Conservation (phyloP, 257 asterid species). For the Thymus mandschuricus region DNA sequence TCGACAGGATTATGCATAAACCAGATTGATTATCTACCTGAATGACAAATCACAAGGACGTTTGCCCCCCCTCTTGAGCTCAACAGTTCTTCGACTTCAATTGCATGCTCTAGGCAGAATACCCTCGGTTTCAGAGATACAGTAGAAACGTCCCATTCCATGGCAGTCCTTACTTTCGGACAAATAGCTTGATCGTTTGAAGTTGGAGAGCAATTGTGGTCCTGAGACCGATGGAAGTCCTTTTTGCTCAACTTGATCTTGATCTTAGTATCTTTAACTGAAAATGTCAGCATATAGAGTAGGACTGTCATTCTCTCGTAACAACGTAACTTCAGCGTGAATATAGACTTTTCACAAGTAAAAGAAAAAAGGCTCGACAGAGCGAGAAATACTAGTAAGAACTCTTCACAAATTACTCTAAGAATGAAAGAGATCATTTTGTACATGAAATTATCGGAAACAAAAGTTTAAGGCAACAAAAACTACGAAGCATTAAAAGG, state of each 20-base stretch:
- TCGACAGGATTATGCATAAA: conserved; percentile 19
- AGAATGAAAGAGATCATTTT: conserved; percentile 5
- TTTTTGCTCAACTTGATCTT: conserved; percentile 32
- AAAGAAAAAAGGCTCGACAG: background rate
- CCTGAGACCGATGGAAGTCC: conserved; percentile 33
- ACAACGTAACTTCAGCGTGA: conserved; percentile 3
- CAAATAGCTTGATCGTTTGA: conserved; percentile 37
- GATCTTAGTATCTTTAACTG: conserved; percentile 38
- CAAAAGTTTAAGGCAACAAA: background rate
- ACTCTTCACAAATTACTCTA: conserved; percentile 3
- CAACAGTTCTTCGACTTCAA: conserved; percentile 76
- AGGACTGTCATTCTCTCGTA: background rate
- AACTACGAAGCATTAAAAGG: background rate
- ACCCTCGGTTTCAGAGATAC: conserved; percentile 60
- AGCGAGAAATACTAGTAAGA: conserved; percentile 4
- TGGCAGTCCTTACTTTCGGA: conserved; percentile 36
- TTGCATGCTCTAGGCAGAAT: conserved; percentile 95
- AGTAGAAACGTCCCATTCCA: conserved; percentile 54
- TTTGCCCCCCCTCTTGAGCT: conserved; percentile 80
- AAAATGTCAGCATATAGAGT: conserved; percentile 26
- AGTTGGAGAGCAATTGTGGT: conserved; percentile 28
- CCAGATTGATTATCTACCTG: conserved; percentile 56
- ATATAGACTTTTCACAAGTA: conserved; percentile 1
- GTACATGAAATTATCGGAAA: background rate
- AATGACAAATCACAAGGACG: conserved; percentile 92